A percentile compares a stretch with the other conserved stretches of the same genome.
Evolutionary conservation across 371 early-diverging fungal species (phyloP).

Genomic region (Lichtheimia ramosa): DNA sequence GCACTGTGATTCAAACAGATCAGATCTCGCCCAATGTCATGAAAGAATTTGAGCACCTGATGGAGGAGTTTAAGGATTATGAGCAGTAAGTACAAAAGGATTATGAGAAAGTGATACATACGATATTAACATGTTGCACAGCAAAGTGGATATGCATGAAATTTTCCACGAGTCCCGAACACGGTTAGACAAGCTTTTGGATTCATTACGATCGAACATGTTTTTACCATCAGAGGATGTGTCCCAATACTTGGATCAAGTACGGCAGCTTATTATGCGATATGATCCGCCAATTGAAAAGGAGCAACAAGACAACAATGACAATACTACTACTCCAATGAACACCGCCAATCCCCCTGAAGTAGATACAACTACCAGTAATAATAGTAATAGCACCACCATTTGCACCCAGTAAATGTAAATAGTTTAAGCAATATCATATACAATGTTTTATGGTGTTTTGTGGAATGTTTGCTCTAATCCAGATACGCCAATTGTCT

Average conservation of each 20-base stretch:
- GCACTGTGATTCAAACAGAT: constrained; percentile 10
- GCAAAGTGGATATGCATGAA: constrained; percentile 19
- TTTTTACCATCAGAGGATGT: constrained; percentile 13
- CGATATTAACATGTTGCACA: background rate
- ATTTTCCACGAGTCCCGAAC: constrained; percentile 7
- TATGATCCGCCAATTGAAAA: too few species aligned
- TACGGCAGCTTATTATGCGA: background rate
- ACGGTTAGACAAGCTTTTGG: constrained; percentile 16
- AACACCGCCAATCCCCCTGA: too few species aligned
- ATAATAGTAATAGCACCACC: too few species aligned
- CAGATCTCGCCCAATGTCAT: constrained; percentile 14
- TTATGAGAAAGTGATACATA: too few species aligned
- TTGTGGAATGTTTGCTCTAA: too few species aligned
- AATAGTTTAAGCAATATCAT: too few species aligned
- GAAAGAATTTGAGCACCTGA: constrained; percentile 13
- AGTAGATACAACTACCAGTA: too few species aligned
- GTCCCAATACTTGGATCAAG: constrained; percentile 1
- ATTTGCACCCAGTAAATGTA: too few species aligned
- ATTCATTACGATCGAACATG: constrained; percentile 17
- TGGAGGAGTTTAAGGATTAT: constrained; percentile 20
- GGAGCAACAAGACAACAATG: too few species aligned
- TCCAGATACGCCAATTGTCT: too few species aligned
- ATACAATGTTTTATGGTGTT: too few species aligned
- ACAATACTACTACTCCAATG: too few species aligned
- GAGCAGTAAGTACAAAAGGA: constrained; percentile 16